phyloP scores from a whole-genome alignment of 805 yeast genomes.

The Komagataella populi region DNA sequence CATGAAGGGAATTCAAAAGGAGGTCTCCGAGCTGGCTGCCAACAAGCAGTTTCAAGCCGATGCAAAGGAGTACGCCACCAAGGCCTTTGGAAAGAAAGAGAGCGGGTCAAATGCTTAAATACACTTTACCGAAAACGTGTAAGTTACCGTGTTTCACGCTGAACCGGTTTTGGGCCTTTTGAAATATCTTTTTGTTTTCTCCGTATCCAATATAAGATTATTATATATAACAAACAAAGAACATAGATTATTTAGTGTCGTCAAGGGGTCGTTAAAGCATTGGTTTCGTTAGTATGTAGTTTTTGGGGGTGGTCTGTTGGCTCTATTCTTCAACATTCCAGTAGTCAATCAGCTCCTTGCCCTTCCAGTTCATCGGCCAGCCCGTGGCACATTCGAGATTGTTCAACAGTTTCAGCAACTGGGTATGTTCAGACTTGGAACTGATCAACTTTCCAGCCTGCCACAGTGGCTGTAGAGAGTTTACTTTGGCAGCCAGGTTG shows the following conservation, averaged over 20 bases:
- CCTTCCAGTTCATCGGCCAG: constrained; percentile 10
- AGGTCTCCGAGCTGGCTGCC: background rate
- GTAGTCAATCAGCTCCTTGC: constrained; percentile 11
- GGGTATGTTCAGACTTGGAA: constrained; percentile 11
- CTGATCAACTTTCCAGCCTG: constrained; percentile 13
- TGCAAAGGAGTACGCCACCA: background rate
- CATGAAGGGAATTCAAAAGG: background rate
- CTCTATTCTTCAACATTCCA: constrained; percentile 8
- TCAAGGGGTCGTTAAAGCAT: background rate
- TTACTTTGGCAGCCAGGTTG: constrained; percentile 12
- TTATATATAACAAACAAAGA: background rate
- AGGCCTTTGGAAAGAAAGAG: background rate
- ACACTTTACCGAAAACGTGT: too few relatives aligned
- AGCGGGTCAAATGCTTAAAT: background rate
- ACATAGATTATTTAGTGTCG: background rate
- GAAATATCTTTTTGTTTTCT: background rate
- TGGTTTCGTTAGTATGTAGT: background rate
- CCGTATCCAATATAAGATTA: background rate
- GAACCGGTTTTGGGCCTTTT: too few relatives aligned
- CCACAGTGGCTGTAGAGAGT: constrained; percentile 14
- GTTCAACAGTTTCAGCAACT: constrained; percentile 9
- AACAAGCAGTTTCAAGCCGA: background rate
- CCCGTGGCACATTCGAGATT: constrained; percentile 12
- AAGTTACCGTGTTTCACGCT: too few relatives aligned
- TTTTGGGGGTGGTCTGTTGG: background rate